Evolutionary conservation across 352 stramenopile genomes (phyloP).

Genomic region (Phytophthora uliginosa): DNA sequence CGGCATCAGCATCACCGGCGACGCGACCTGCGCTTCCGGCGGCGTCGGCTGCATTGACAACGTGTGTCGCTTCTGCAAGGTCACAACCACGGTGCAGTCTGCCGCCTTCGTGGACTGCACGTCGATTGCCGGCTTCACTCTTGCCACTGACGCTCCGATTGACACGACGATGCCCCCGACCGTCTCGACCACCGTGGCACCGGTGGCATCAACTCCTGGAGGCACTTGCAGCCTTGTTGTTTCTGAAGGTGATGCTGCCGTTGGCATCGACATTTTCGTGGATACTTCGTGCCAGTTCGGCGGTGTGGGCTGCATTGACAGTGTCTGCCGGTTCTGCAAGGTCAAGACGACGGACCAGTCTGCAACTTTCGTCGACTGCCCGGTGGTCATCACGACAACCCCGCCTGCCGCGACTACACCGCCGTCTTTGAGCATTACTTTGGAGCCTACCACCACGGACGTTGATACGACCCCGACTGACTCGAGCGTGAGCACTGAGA

Average conservation of each 20-base stretch:
- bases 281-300: constrained; percentile 34
- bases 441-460: background rate
- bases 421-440: background rate
- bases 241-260: constrained; percentile 33
- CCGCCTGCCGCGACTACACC: background rate
- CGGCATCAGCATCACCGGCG: constrained; percentile 41
- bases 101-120: constrained; percentile 33
- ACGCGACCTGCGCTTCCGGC: constrained; percentile 31
- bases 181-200: background rate
- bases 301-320: constrained; percentile 44
- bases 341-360: constrained; percentile 17
- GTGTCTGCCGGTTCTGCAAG: constrained; percentile 53
- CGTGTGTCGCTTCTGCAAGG: constrained; percentile 55
- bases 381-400: background rate
- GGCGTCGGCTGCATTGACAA: constrained; percentile 46
- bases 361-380: constrained; percentile 25
- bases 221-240: constrained; percentile 17
- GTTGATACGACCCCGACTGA: background rate
- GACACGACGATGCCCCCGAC: background rate
- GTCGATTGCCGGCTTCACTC: constrained; percentile 12
- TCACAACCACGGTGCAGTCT: constrained; percentile 31
- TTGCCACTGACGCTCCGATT: background rate
- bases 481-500: background rate
- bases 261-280: constrained; percentile 37
- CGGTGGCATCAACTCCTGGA: background rate